Percentiles rank a stretch among this genome's conserved stretches.
Conservation (phyloP, 2,329 filamentous ascomycete species). For the Penicillium sp. region DNA sequence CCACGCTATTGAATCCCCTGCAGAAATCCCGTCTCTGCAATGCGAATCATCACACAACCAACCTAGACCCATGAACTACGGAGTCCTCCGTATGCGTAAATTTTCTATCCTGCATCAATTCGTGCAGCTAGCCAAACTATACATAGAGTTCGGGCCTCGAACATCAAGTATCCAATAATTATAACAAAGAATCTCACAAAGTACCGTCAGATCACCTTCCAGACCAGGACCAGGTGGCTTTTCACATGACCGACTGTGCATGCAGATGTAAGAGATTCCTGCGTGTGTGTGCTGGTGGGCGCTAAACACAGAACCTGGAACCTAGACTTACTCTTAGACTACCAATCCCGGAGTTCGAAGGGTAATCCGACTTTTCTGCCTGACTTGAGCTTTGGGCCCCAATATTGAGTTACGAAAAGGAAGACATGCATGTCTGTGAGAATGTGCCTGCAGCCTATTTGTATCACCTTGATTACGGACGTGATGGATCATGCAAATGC, state of each 20-base stretch:
- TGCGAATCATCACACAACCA: constrained; percentile 5
- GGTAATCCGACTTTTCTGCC: constrained; percentile 3
- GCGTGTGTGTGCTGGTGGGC: constrained; percentile 18
- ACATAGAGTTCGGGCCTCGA: neutral
- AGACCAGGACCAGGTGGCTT: constrained; percentile 10
- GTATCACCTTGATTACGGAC: neutral
- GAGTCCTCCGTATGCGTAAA: neutral
- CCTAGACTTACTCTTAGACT: constrained; percentile 2
- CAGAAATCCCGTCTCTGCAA: constrained; percentile 1
- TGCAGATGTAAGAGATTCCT: constrained; percentile 33
- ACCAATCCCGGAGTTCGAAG: neutral
- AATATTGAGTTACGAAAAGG: neutral
- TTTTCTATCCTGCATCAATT: neutral
- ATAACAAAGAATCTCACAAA: neutral
- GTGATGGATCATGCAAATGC: neutral
- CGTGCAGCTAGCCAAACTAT: neutral
- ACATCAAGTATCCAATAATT: neutral
- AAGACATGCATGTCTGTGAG: neutral
- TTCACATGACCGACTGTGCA: constrained; percentile 38
- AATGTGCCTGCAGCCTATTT: constrained; percentile 2
- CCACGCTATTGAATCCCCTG: neutral
- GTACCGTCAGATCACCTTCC: neutral
- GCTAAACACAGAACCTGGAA: constrained; percentile 1
- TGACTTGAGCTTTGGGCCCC: constrained; percentile 11
- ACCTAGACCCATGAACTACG: neutral